These are phyloP conservation scores for Cubamyces lactineus DNA, from an alignment of 768 basidiomycete genomes.

Conservation along the genomic window DNA sequence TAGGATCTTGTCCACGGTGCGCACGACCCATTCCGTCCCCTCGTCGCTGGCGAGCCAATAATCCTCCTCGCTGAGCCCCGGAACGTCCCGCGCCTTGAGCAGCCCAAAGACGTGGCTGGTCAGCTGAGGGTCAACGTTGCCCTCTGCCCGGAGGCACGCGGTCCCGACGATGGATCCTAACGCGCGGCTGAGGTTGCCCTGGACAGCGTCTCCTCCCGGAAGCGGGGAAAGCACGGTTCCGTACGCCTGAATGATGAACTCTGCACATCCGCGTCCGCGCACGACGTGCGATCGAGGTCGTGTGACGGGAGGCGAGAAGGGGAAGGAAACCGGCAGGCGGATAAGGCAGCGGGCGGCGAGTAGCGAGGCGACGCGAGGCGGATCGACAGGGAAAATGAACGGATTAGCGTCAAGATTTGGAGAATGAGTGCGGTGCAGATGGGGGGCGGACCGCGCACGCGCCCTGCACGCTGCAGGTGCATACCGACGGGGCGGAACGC, in stretches of 20 bases:
- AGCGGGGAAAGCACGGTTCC: conserved; percentile 78
- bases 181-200: conserved; percentile 84
- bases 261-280: conserved; percentile 40
- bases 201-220: conserved; percentile 59
- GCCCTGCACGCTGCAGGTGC: conserved; percentile 1
- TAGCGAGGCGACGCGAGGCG: neutral
- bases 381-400: neutral
- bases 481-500: conserved; percentile 11
- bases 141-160: conserved; percentile 84
- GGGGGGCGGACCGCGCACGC: neutral
- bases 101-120: conserved; percentile 89
- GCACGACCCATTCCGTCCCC: conserved; percentile 87
- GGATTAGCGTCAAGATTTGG: conserved; percentile 9
- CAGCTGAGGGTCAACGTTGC: conserved; percentile 83
- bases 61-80: conserved; percentile 68
- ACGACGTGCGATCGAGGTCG: too few relatives aligned
- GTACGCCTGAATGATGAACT: conserved; percentile 86
- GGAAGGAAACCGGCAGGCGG: neutral
- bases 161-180: conserved; percentile 85
- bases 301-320: neutral
- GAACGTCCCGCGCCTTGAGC: conserved; percentile 74
- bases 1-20: conserved; percentile 78
- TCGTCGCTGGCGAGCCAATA: conserved; percentile 83
- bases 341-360: neutral
- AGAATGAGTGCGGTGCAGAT: conserved; percentile 7